Evolutionary conservation across 2,329 filamentous ascomycete genomes (phyloP).

Genomic region (Monosporascus sp.): DNA sequence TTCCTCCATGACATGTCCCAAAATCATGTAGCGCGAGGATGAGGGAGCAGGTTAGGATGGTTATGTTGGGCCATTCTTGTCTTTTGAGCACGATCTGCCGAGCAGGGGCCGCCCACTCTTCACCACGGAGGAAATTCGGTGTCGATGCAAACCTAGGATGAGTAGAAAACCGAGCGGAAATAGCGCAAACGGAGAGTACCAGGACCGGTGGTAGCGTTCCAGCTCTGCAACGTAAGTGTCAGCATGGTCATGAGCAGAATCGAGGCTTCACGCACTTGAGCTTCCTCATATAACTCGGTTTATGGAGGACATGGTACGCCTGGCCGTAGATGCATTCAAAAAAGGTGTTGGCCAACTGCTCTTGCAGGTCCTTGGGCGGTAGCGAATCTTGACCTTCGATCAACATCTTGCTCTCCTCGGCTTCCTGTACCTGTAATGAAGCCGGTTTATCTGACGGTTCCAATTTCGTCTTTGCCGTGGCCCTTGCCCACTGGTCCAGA

Average conservation of each 20-base stretch:
- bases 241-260: constrained; percentile 11
- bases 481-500: constrained; percentile 73
- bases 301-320: constrained; percentile 89
- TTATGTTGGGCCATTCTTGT: constrained; percentile 95
- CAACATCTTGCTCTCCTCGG: constrained; percentile 71
- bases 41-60: constrained; percentile 84
- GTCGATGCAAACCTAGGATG: constrained; percentile 74
- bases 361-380: constrained; percentile 81
- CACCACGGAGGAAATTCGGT: constrained; percentile 80
- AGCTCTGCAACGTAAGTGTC: constrained; percentile 42
- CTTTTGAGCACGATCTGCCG: constrained; percentile 79
- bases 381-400: constrained; percentile 79
- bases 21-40: constrained; percentile 92
- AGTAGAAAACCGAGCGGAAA: constrained; percentile 90
- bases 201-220: constrained; percentile 84
- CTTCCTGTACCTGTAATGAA: constrained; percentile 55
- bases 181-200: constrained; percentile 87
- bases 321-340: constrained; percentile 96
- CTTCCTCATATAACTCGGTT: constrained; percentile 93
- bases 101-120: constrained; percentile 86
- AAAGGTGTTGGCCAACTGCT: constrained; percentile 89
- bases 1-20: constrained; percentile 90
- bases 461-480: constrained; percentile 45
- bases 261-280: constrained; percentile 50
- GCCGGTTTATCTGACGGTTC: constrained; percentile 46